phyloP scores from a whole-genome alignment of 192 early-diverging fungal genomes.

The Umbelopsis vinacea region DNA sequence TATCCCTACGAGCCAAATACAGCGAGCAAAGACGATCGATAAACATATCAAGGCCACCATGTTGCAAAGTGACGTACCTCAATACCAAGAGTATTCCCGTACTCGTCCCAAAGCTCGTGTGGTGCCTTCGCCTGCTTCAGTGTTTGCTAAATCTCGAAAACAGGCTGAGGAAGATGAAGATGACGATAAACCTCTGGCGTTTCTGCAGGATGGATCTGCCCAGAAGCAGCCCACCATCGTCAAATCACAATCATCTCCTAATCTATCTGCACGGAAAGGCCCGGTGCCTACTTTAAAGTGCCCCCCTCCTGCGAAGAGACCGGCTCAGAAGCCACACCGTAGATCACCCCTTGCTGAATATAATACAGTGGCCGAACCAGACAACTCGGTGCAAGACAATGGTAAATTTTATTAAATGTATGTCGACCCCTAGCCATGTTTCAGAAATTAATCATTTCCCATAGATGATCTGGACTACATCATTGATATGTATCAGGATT shows the following conservation, averaged over 20 bases:
- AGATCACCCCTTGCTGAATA: slow-evolving; percentile 21
- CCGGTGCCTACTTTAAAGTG: background rate
- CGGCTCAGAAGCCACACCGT: slow-evolving; percentile 19
- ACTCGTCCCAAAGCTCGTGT: background rate
- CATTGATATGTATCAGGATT: slow-evolving; percentile 13
- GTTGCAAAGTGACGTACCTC: slow-evolving; percentile 17
- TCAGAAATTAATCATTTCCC: background rate
- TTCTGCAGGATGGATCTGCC: background rate
- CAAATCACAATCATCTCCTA: no score
- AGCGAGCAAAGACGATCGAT: slow-evolving; percentile 14
- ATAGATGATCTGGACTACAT: slow-evolving; percentile 8
- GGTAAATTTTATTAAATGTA: slow-evolving; percentile 3
- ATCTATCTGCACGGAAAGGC: background rate
- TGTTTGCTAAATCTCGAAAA: background rate
- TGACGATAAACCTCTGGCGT: slow-evolving; percentile 6
- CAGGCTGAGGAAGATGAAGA: background rate
- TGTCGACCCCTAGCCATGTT: background rate
- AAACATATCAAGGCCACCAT: slow-evolving; percentile 18
- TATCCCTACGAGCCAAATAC: background rate
- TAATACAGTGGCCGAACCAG: background rate
- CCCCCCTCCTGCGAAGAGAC: background rate
- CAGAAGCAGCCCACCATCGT: background rate
- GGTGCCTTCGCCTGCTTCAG: slow-evolving; percentile 2
- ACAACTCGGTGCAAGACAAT: background rate
- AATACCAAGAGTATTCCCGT: slow-evolving; percentile 11